Conservation (phyloP, 495 filamentous ascomycete genomes). For the Penicillium crystallinum region DNA sequence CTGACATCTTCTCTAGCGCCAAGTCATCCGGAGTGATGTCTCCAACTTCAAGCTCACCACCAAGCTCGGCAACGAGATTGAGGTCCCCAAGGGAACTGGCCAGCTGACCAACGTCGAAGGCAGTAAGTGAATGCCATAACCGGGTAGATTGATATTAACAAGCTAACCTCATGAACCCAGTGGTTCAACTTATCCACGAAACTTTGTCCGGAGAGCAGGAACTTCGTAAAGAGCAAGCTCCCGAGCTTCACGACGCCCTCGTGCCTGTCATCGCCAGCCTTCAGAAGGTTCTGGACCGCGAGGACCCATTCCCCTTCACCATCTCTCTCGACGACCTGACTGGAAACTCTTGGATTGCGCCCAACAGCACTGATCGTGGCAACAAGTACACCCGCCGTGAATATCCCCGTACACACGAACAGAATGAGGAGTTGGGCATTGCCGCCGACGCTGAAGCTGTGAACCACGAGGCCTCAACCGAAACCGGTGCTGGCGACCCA, state of each 20-base stretch:
- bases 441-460: slow-evolving; percentile 36
- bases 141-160: not conserved
- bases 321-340: slow-evolving; percentile 82
- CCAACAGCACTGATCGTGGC: slow-evolving; percentile 60
- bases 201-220: slow-evolving; percentile 73
- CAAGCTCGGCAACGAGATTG: slow-evolving; percentile 58
- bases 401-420: slow-evolving; percentile 73
- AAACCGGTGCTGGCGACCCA: slow-evolving; percentile 13
- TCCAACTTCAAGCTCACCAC: slow-evolving; percentile 77
- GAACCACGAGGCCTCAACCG: slow-evolving; percentile 18
- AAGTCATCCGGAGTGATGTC: slow-evolving; percentile 87
- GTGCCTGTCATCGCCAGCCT: slow-evolving; percentile 65
- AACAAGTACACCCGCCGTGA: slow-evolving; percentile 79
- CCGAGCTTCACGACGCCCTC: slow-evolving; percentile 72
- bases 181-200: slow-evolving; percentile 54
- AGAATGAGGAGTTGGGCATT: slow-evolving; percentile 79
- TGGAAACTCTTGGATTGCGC: slow-evolving; percentile 97
- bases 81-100: slow-evolving; percentile 82
- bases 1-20: slow-evolving; percentile 54
- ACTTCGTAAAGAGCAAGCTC: slow-evolving; percentile 63
- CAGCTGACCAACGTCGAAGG: slow-evolving; percentile 92
- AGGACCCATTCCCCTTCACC: slow-evolving; percentile 77
- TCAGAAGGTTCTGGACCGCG: slow-evolving; percentile 64
- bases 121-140: slow-evolving; percentile 3
- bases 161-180: not conserved